phyloP scores from a whole-genome alignment of 1,139 yeast genomes.

The Suhomyces chickasaworum region DNA sequence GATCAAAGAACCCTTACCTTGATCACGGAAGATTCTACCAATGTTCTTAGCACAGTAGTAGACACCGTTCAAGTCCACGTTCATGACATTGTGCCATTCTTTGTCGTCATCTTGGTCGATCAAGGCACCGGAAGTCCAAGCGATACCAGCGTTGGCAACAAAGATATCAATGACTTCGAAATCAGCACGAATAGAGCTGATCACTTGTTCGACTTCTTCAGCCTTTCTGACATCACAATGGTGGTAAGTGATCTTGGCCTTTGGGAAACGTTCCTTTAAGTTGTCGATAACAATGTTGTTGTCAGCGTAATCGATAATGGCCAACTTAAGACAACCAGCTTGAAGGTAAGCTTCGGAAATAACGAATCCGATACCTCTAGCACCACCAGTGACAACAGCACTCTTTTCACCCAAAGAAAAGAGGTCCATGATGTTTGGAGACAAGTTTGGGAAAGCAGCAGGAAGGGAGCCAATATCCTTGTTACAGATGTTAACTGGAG shows the following conservation, averaged over 20 bases:
- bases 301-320: conserved; percentile 45
- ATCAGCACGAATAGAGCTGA: conserved; percentile 33
- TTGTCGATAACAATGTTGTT: conserved; percentile 32
- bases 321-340: conserved; percentile 46
- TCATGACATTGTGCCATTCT: conserved; percentile 48
- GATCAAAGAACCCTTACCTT: conserved; percentile 53
- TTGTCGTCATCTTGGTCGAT: conserved; percentile 45
- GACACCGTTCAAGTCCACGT: conserved; percentile 48
- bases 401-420: conserved; percentile 40
- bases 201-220: conserved; percentile 37
- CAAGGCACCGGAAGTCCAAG: conserved; percentile 44
- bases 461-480: conserved; percentile 45
- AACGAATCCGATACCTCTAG: conserved; percentile 49
- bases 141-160: conserved; percentile 57
- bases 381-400: conserved; percentile 49
- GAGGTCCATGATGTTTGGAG: conserved; percentile 37
- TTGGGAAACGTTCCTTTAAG: conserved; percentile 33
- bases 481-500: conserved; percentile 26
- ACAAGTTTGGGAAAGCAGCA: conserved; percentile 37
- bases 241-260: conserved; percentile 35
- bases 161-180: conserved; percentile 51
- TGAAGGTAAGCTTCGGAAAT: conserved; percentile 49
- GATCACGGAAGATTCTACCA: conserved; percentile 41
- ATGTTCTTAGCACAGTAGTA: conserved; percentile 48
- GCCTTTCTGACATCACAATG: conserved; percentile 46